Conservation (phyloP, 768 basidiomycete genomes). For the Mycena epipterygia region DNA sequence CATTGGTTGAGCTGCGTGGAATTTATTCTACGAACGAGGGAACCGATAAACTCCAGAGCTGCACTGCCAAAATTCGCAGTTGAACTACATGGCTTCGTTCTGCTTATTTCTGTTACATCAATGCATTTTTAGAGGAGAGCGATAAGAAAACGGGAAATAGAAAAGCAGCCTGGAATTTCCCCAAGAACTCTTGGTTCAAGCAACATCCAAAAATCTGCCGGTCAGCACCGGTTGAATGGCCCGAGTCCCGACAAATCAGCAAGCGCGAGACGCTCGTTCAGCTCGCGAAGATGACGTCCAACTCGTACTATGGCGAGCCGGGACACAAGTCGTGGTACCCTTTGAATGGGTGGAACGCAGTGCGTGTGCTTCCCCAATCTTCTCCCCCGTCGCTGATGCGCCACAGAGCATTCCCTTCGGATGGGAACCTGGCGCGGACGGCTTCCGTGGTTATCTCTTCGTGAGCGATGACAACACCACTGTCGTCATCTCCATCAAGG, state of each 20-base stretch:
- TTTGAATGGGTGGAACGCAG: conserved; percentile 59
- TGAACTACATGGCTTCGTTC: no score
- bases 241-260: conserved; percentile 78
- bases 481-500: conserved; percentile 91
- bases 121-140: no score
- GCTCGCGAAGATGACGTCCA: conserved; percentile 91
- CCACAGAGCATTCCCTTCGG: conserved; percentile 72
- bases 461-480: conserved; percentile 86
- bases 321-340: conserved; percentile 79
- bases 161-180: no score
- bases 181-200: no score
- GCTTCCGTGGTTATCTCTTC: conserved; percentile 93
- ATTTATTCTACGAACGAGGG: no score
- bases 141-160: no score
- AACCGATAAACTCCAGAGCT: no score
- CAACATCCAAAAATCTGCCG: no score
- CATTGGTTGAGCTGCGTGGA: no score
- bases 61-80: no score
- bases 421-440: conserved; percentile 92
- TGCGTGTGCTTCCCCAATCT: conserved; percentile 44
- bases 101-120: no score
- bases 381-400: conserved; percentile 55
- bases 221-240: no score
- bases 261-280: conserved; percentile 79
- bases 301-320: conserved; percentile 74